phyloP scores from a whole-genome alignment of 2,329 filamentous ascomycete species.

The Colletotrichum agaves region DNA sequence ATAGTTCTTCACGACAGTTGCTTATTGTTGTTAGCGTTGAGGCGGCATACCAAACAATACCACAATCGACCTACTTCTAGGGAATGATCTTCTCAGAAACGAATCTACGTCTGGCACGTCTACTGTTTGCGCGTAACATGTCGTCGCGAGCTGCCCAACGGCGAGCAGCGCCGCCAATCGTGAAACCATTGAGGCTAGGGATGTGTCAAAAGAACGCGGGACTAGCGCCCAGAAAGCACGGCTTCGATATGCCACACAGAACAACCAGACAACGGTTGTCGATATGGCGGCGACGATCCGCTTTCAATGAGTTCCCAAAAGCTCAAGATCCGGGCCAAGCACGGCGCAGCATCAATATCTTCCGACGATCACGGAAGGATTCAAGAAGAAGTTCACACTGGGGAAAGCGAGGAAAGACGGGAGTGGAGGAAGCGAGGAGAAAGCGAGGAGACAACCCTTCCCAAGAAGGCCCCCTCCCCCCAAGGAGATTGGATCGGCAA shows the following conservation, averaged over 20 bases:
- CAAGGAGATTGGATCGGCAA: constrained; percentile 7
- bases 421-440: neutral
- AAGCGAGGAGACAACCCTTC: neutral
- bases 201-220: neutral
- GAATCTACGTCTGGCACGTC: constrained; percentile 21
- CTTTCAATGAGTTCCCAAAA: neutral
- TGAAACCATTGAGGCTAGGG: constrained; percentile 4
- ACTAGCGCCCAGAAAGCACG: neutral
- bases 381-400: neutral
- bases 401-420: neutral
- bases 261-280: neutral
- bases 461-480: neutral
- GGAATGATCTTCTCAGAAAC: constrained; percentile 26
- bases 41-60: neutral
- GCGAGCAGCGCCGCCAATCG: constrained; percentile 17
- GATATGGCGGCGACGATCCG: neutral
- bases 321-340: neutral
- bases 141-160: constrained; percentile 11
- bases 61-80: constrained; percentile 5
- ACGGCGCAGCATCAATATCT: neutral
- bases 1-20: constrained; percentile 25
- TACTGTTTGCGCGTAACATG: constrained; percentile 1
- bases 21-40: constrained; percentile 8
- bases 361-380: constrained; percentile 2
- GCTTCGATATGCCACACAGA: neutral